Base-by-base conservation (phyloP, 176 grass and related monocot genomes). In the Oropetium thomaeum region DNA sequence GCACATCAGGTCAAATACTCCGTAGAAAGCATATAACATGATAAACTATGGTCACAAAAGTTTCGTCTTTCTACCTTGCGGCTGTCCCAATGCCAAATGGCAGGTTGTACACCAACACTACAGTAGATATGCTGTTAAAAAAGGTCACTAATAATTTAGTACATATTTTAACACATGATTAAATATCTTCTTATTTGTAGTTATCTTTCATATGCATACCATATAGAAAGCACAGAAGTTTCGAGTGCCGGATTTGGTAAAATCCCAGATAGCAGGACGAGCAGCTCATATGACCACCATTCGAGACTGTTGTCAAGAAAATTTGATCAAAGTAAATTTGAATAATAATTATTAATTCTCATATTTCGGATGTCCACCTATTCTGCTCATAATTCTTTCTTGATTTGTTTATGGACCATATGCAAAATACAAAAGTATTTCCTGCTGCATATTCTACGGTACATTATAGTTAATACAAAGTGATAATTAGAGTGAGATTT, bases 261-360 rank as follows among this genome's bases (percentile, higher is more conserved):
- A 53, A 92, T 79, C 37, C 86, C 83, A 30, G 86, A 92, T 63
- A 92, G 83, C 65, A 92, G 71, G 58, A 89, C 76, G 13, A 92
- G 70, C 10, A 92, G 13, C 67, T 92, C 90, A 20, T 83, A 92
- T 34, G 90, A 89, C 90, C 90, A 92, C 83, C 83, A 93, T 67
- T 89, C 90, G 40, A 89, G 80, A 59, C 90, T 93, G 87, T 84
- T 34, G 33, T 44, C 51, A 83, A 63, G 12, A 39, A 40, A 83
- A 72, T 62, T 45, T 5, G 62, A 74, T 63, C 5, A 41, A 38
- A 38, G 35, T 38, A 38, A 38, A 7, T 57, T 55, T 13, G 23
- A 3, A 27, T 27, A 13, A 27, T 12, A 11, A 27, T 27, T 57
- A 57, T 57, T 26, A 27, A 13, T 27, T 57, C 4, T 0, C n/a